Conservation (phyloP, 441 rosid species). For the Capsella rubella region DNA sequence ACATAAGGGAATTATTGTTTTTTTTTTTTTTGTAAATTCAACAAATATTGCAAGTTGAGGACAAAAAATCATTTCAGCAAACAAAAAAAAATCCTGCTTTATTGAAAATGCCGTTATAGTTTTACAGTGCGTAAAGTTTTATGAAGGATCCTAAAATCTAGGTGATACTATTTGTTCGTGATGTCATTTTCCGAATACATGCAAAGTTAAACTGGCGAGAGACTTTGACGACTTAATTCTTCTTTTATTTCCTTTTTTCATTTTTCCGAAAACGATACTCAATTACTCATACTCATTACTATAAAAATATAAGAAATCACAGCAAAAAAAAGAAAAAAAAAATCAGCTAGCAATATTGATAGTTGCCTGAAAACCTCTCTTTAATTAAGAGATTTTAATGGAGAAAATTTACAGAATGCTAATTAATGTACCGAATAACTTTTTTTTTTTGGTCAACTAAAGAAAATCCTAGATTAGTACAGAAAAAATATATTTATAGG, state of each 20-base stretch:
- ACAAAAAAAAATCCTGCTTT: not conserved
- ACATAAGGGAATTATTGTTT: slow-evolving; percentile 29
- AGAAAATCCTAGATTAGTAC: slow-evolving; percentile 26
- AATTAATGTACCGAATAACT: not conserved
- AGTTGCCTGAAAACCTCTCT: not conserved
- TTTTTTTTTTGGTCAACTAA: slow-evolving; percentile 8
- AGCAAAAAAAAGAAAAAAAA: not conserved
- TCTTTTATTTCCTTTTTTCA: not conserved
- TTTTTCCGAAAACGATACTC: not conserved
- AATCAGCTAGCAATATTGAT: not conserved
- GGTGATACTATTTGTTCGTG: slow-evolving; percentile 38
- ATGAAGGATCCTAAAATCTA: slow-evolving; percentile 32
- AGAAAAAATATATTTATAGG: not conserved
- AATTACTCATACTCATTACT: too few relatives aligned
- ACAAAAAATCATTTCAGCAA: not conserved
- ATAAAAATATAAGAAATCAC: too few relatives aligned
- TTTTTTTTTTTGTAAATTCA: slow-evolving; percentile 2
- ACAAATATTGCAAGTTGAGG: slow-evolving; percentile 13
- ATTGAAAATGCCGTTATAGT: slow-evolving; percentile 14
- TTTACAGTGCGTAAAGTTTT: slow-evolving; percentile 30
- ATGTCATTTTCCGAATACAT: slow-evolving; percentile 34
- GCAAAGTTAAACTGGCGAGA: slow-evolving; percentile 21
- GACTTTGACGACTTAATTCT: slow-evolving; percentile 7
- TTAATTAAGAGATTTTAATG: not conserved
- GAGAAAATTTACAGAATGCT: not conserved